A percentile compares a stretch with the other conserved stretches of the same genome.
Conservation (phyloP, 768 basidiomycete species). For the Stropharia rugosoannulata region DNA sequence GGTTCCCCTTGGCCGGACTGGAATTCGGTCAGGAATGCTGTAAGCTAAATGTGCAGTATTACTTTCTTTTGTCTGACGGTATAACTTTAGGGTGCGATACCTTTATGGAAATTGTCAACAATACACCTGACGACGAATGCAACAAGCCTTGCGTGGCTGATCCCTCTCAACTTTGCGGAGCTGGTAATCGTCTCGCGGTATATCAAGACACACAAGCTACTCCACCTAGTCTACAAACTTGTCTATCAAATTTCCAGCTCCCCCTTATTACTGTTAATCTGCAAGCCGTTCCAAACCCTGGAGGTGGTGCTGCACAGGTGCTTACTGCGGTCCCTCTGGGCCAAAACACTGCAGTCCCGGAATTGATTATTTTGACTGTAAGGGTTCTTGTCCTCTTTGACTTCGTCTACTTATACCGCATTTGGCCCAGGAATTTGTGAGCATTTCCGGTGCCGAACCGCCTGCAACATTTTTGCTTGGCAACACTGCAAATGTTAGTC, state of each 20-base stretch:
- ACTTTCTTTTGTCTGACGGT: not conserved
- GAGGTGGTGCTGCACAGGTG: not conserved
- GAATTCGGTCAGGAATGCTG: constrained; percentile 18
- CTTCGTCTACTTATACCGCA: not conserved
- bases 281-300: not conserved
- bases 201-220: constrained; percentile 13
- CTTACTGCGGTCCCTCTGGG: not conserved
- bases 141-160: constrained; percentile 12
- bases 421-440: not conserved
- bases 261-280: not conserved
- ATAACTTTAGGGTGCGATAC: constrained; percentile 14
- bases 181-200: constrained; percentile 15
- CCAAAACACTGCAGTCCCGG: not conserved
- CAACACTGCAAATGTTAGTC: not conserved
- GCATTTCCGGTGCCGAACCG: not conserved
- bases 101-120: constrained; percentile 11
- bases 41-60: not conserved
- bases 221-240: not conserved
- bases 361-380: no score
- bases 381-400: not conserved
- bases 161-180: constrained; percentile 13
- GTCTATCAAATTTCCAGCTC: constrained; percentile 4
- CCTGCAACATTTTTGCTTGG: not conserved
- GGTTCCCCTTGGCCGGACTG: constrained; percentile 12
- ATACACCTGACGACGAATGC: constrained; percentile 12